Evolutionary conservation across 345 rosid species (phyloP).

Genomic region (Cardiospermum halicacabum): DNA sequence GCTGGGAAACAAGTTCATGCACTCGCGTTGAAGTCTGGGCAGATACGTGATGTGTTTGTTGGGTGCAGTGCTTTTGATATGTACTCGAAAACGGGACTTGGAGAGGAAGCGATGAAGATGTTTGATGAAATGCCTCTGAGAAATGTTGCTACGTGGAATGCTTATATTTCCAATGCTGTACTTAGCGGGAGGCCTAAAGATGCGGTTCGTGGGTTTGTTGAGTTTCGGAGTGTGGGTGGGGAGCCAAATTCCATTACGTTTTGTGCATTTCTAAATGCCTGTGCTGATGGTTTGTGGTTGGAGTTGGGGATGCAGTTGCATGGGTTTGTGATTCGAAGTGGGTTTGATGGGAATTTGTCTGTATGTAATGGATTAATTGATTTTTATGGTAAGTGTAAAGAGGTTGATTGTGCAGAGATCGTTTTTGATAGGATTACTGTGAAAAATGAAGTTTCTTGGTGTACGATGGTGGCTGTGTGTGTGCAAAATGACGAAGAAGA

Average conservation of each 20-base stretch:
- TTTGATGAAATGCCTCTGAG: constrained; percentile 80
- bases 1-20: constrained; percentile 59
- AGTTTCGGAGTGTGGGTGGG: constrained; percentile 51
- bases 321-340: constrained; percentile 50
- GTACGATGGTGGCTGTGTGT: constrained; percentile 58
- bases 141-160: constrained; percentile 67
- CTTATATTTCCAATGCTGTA: constrained; percentile 66
- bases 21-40: constrained; percentile 52
- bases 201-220: constrained; percentile 49
- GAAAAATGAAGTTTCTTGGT: constrained; percentile 84
- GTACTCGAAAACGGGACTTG: constrained; percentile 54
- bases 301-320: constrained; percentile 63
- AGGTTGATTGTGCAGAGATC: constrained; percentile 42
- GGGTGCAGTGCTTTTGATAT: constrained; percentile 82
- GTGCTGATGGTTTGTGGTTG: constrained; percentile 45
- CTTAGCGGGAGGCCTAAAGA: constrained; percentile 37
- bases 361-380: constrained; percentile 72
- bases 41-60: constrained; percentile 50
- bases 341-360: constrained; percentile 46
- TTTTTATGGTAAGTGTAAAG: constrained; percentile 78
- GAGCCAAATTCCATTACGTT: constrained; percentile 64
- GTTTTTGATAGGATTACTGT: constrained; percentile 46
- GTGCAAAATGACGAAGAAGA: constrained; percentile 75
- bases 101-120: constrained; percentile 50
- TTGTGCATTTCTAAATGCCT: constrained; percentile 65